Evolutionary conservation across 345 rosid genomes (phyloP).

Genomic region (Sapria himalayana): DNA sequence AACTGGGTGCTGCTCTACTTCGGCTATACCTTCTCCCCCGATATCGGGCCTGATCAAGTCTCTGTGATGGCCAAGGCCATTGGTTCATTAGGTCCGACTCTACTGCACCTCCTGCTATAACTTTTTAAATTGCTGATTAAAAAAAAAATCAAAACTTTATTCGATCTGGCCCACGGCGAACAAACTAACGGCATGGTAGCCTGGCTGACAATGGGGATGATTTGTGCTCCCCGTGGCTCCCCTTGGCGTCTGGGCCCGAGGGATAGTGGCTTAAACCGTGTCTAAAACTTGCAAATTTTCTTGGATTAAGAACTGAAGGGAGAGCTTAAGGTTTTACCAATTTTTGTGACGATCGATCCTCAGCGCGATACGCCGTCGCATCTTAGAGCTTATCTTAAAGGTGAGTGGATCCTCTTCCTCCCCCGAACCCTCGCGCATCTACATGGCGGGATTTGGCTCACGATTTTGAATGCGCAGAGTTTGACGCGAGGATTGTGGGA

Average conservation of each 20-base stretch:
- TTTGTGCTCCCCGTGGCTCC: no score
- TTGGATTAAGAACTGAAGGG: constrained; percentile 30
- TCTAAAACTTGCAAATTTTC: no score
- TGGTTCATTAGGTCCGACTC: constrained; percentile 38
- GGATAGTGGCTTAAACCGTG: no score
- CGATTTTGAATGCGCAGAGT: constrained; percentile 38
- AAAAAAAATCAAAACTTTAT: no score
- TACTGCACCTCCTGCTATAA: no score
- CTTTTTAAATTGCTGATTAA: no score
- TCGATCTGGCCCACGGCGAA: no score
- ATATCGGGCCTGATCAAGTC: constrained; percentile 71
- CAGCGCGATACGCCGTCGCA: constrained; percentile 63
- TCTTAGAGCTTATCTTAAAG: constrained; percentile 57
- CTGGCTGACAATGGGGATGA: constrained; percentile 13
- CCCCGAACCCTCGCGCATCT: no score
- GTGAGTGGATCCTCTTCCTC: constrained; percentile 15
- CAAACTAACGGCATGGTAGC: no score
- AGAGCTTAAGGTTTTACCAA: constrained; percentile 39
- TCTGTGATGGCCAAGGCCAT: constrained; percentile 40
- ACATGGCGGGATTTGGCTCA: constrained; percentile 4
- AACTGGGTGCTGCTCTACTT: constrained; percentile 76
- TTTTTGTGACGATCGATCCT: constrained; percentile 83
- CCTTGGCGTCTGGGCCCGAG: no score
- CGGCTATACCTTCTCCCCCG: constrained; percentile 87
- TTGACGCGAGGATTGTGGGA: constrained; percentile 51